These are phyloP conservation scores for Ceratobasidium sp. DNA, from an alignment of 1,284 basidiomycete genomes.

Conservation along the genomic window DNA sequence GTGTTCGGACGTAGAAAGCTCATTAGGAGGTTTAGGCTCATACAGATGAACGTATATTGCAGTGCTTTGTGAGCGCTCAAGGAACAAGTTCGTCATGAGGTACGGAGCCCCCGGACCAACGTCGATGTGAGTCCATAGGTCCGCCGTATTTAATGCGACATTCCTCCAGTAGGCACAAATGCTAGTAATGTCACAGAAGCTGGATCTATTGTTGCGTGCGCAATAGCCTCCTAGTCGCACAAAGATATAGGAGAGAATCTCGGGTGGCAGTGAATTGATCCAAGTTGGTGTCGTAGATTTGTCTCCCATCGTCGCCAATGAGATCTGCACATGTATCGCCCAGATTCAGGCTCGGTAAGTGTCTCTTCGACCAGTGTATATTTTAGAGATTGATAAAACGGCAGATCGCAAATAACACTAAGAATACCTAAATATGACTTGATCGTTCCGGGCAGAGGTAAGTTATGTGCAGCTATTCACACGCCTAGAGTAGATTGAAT, in stretches of 20 bases:
- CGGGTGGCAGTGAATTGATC: not conserved
- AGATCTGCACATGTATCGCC: not conserved
- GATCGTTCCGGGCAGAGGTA: too few species aligned
- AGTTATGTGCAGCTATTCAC: too few species aligned
- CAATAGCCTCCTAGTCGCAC: not conserved
- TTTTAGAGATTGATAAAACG: too few species aligned
- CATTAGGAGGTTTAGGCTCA: not conserved
- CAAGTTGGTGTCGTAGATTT: not conserved
- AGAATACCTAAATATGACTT: too few species aligned
- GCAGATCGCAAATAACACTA: too few species aligned
- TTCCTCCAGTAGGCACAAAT: not conserved
- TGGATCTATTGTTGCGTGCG: too few species aligned
- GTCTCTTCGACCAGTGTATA: not conserved
- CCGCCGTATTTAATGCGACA: not conserved
- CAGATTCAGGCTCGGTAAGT: not conserved
- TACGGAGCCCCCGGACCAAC: not conserved
- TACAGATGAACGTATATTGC: not conserved
- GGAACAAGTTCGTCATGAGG: not conserved
- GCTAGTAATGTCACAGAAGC: not conserved
- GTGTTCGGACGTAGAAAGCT: not conserved
- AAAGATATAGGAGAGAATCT: not conserved
- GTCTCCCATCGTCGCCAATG: not conserved
- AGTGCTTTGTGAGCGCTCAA: not conserved
- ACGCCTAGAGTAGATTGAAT: too few species aligned
- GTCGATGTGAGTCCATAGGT: constrained; percentile 5